A percentile compares a stretch with the other conserved stretches of the same genome.
phyloP scores from a whole-genome alignment of 495 filamentous ascomycete species.

The Cenococcum geophilum region DNA sequence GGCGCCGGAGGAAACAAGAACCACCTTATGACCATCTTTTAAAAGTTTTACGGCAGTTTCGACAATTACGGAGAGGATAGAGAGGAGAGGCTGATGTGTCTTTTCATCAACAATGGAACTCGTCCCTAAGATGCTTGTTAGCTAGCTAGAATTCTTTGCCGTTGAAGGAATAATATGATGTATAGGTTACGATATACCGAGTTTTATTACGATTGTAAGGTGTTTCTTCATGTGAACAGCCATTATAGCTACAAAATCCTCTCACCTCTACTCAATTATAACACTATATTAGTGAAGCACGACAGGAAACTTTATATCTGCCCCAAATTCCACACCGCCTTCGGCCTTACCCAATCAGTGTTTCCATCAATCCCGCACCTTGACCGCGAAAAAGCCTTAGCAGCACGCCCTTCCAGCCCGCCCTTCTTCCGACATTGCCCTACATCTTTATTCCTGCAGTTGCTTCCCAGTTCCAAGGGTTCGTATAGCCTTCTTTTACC shows the following conservation, averaged over 20 bases:
- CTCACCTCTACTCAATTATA: neutral
- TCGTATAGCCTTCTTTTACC: neutral
- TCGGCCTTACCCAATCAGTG: slow-evolving; percentile 9
- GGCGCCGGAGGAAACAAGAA: slow-evolving; percentile 93
- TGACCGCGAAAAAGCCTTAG: slow-evolving; percentile 7
- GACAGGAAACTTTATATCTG: neutral
- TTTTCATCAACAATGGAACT: slow-evolving; percentile 97
- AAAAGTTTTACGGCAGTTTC: slow-evolving; percentile 81
- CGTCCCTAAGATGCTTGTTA: slow-evolving; percentile 56
- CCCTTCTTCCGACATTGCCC: neutral
- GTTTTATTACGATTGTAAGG: slow-evolving; percentile 83
- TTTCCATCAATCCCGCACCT: slow-evolving; percentile 3
- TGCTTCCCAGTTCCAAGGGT: neutral
- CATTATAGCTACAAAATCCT: slow-evolving; percentile 35
- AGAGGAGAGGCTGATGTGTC: slow-evolving; percentile 93
- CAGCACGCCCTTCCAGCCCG: slow-evolving; percentile 13
- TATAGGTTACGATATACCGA: slow-evolving; percentile 52
- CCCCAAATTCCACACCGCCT: slow-evolving; percentile 1
- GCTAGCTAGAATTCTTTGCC: slow-evolving; percentile 10
- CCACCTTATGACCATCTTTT: slow-evolving; percentile 87
- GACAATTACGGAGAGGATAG: slow-evolving; percentile 81
- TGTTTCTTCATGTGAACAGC: slow-evolving; percentile 51
- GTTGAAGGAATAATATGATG: neutral
- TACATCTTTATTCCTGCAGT: neutral
- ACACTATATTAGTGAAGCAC: neutral